These are phyloP conservation scores for Candida insectorum DNA, from an alignment of 805 yeast genomes.

Conservation along the genomic window DNA sequence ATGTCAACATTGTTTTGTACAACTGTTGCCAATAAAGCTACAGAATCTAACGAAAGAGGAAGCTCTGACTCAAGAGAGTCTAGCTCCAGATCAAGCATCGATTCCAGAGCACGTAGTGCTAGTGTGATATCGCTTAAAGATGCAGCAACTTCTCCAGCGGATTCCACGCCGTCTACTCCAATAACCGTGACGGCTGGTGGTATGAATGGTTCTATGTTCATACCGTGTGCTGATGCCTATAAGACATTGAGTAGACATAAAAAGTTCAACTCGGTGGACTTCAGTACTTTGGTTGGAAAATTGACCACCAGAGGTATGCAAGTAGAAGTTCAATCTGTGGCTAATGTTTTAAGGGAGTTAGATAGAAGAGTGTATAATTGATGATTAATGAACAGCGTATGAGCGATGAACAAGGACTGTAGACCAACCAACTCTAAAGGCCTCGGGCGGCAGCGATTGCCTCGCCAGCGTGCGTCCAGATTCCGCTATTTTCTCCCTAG, in stretches of 20 bases:
- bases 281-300: conserved; percentile 69
- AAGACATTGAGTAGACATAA: conserved; percentile 81
- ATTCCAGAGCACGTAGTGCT: conserved; percentile 2
- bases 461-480: no score
- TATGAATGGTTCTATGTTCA: conserved; percentile 46
- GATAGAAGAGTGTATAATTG: conserved; percentile 62
- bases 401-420: not conserved
- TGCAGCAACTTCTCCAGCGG: conserved; percentile 3
- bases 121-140: conserved; percentile 4
- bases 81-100: conserved; percentile 4
- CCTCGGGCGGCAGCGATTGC: no score
- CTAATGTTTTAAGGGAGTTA: conserved; percentile 76
- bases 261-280: conserved; percentile 68
- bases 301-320: conserved; percentile 81
- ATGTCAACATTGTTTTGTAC: conserved; percentile 87
- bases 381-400: conserved; percentile 1
- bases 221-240: conserved; percentile 89
- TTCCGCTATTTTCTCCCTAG: no score
- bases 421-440: not conserved
- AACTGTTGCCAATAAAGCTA: conserved; percentile 63
- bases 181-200: conserved; percentile 3
- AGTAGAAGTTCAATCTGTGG: conserved; percentile 89
- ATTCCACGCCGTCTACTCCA: conserved; percentile 9
- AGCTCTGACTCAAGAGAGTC: conserved; percentile 2
- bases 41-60: conserved; percentile 15